Evolutionary conservation across 2,329 filamentous ascomycete species (phyloP), one percentile per base, ranked within the genome.

Genomic region (Alternaria triticina): DNA sequence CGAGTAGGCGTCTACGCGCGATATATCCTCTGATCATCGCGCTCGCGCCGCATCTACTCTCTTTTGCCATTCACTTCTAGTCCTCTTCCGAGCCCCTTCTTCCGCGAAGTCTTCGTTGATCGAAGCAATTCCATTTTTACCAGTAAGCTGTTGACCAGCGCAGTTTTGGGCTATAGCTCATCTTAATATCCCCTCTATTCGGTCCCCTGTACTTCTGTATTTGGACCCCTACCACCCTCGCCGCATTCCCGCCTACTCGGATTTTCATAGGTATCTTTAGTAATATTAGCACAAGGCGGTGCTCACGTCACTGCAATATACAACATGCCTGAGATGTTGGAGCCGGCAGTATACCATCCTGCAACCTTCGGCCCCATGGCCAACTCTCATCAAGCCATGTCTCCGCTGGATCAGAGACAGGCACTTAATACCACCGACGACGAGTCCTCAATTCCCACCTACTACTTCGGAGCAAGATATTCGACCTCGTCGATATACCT

Each of bases 401-500:
- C 83, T 81, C 85, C 85, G 86, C 88, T 85, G 87, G 87, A 77
- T 81, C 84, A 83, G 74, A 84, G 83, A 74, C 82, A 83, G 72
- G 78, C 81, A 66, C 86, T 90, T 86, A 89, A 90, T 86, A 66
- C 89, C 62, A 87, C 90, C 81, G 86, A 89, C 73, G 81, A 83
- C 68, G 74, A 77, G 40, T 68, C 67, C 15, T 69, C 64, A 61
- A 73, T 78, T 50, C 71, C 74, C 49, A 66, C 70, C 23, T 80
- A 80, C 70, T 80, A 80, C 77, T 82, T 70, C 69, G 77, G 75
- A 64, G 79, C 75, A 68, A 78, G 70, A 63, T 76, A 75, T 64
- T 77, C 76, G 25, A 64, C 74, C 49, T 70, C 71, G 49, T 76
- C 76, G 40, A 71, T 69, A 55, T 74, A 74, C 52, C 70, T 71